Percentiles rank a stretch among this genome's conserved stretches.
These are phyloP conservation scores for Fraxinus xanthoxyloides DNA, from an alignment of 305 asterid genomes.

Conservation along the genomic window DNA sequence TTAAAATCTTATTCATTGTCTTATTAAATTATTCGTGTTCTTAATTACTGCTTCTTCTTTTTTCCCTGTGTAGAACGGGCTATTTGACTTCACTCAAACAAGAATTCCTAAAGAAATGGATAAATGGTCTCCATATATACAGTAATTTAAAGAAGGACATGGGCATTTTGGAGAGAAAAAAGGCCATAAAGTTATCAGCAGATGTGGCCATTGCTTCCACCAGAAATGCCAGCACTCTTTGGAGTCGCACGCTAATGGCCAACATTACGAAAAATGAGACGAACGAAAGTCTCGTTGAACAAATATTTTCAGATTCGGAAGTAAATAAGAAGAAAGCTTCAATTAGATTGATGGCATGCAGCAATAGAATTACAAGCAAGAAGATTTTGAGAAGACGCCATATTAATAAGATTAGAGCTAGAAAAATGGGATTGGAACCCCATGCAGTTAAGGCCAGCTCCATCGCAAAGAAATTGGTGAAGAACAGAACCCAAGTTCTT, in stretches of 20 bases:
- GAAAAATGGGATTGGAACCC: slow-evolving; percentile 26
- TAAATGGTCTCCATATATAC: slow-evolving; percentile 57
- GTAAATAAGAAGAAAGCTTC: slow-evolving; percentile 8
- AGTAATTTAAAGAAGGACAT: slow-evolving; percentile 39
- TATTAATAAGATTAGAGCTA: slow-evolving; percentile 14
- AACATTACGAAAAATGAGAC: slow-evolving; percentile 31
- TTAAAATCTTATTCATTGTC: not conserved
- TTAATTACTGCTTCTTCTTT: not conserved
- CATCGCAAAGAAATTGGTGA: slow-evolving; percentile 48
- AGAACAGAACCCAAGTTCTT: slow-evolving; percentile 58
- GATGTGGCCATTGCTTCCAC: slow-evolving; percentile 86
- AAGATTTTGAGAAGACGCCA: slow-evolving; percentile 44
- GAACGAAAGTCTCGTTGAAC: slow-evolving; percentile 25
- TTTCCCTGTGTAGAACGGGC: slow-evolving; percentile 30
- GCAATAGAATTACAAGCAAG: slow-evolving; percentile 36
- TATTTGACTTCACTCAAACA: slow-evolving; percentile 39
- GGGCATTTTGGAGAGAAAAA: slow-evolving; percentile 57
- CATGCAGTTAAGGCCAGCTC: slow-evolving; percentile 16
- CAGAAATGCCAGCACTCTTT: slow-evolving; percentile 37
- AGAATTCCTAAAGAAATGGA: slow-evolving; percentile 76
- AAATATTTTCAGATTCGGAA: slow-evolving; percentile 29
- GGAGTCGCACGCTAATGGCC: slow-evolving; percentile 62
- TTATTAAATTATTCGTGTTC: not conserved
- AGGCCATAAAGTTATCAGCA: slow-evolving; percentile 67
- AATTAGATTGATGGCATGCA: slow-evolving; percentile 18